Base-by-base conservation (phyloP, 257 asterid species). In the Solanum piurae region DNA sequence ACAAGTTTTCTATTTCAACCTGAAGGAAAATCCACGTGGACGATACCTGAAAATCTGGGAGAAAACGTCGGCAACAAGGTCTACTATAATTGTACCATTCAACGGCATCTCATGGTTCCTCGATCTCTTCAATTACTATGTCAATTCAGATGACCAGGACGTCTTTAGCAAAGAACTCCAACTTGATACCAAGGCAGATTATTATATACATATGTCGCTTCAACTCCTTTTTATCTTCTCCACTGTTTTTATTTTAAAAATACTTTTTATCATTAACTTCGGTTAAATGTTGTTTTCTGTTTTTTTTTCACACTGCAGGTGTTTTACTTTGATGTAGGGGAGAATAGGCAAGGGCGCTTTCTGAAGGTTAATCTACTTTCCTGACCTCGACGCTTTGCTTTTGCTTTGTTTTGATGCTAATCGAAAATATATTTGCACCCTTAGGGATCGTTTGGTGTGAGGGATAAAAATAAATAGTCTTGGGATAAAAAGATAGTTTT, bases 11-110 rank as follows among this genome's bases (percentile, higher is more conserved):
- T 97, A 97, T 92, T 97, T 97, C 90, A 98, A 97, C 90, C 95
- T 97, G 82, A 97, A 97, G 94, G 99, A 97, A 95, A 97, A 97
- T 94, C 98, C 99, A 31, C 93, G 99, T 6, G 98, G 99, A 37
- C 93, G 98, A 14, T 97, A 97, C 90, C 95, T 97, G 10, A 97
- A 97, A 93, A 97, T 97, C 90, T 97, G 98, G 4, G 98, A 97
- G 94, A 97, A 97, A 91, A 97, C 99, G 9, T 97, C 99, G 3
- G 97, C 98, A 83, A 93, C 99, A 75, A 92, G 99, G 93, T 97
- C 99, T 85, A 97, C 98, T 68, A 97, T 97, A 93, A 97, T 95
- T 46, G 97, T 97, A 7, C 99, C 99, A 69, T 94, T 94, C 82
- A 93, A 90, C 89, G 98, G 99, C 93, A 94, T 97, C 91, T 91